phyloP scores from a whole-genome alignment of 2,329 filamentous ascomycete genomes.

The Penicillium sp. region DNA sequence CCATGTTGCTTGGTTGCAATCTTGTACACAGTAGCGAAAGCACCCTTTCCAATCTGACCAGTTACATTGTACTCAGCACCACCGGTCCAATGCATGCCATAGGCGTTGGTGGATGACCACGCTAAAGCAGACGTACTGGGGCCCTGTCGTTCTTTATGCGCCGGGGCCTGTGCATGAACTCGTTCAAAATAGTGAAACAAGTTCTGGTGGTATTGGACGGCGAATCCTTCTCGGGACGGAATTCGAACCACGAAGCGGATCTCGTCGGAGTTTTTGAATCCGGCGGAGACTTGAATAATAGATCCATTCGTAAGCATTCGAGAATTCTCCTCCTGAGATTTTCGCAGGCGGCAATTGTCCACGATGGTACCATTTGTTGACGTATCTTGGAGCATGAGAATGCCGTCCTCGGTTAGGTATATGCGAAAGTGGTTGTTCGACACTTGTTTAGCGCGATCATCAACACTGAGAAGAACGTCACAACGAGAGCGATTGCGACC shows the following conservation, averaged over 20 bases:
- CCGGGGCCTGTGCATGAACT: conserved; percentile 26
- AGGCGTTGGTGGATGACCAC: conserved; percentile 41
- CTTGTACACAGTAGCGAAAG: conserved; percentile 91
- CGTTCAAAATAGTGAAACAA: conserved; percentile 63
- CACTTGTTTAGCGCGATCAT: conserved; percentile 68
- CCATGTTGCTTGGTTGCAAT: conserved; percentile 84
- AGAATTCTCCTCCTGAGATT: conserved; percentile 47
- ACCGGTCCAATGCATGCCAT: conserved; percentile 76
- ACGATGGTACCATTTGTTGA: conserved; percentile 96
- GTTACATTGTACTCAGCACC: conserved; percentile 81
- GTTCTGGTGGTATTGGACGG: conserved; percentile 66
- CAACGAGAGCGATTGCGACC: conserved; percentile 71
- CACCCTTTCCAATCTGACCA: conserved; percentile 80
- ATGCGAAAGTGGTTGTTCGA: conserved; percentile 98
- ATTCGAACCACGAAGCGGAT: conserved; percentile 83
- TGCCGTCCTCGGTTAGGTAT: conserved; percentile 79
- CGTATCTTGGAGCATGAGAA: conserved; percentile 87
- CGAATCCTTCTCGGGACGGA: conserved; percentile 69
- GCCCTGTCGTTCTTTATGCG: conserved; percentile 22
- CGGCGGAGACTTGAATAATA: conserved; percentile 65
- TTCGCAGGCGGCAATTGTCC: conserved; percentile 67
- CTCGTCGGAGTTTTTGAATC: conserved; percentile 54
- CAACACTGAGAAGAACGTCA: conserved; percentile 68
- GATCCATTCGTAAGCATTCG: conserved; percentile 71
- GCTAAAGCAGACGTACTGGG: conserved; percentile 30